Base-by-base conservation (phyloP, 2,329 filamentous ascomycete genomes). In the Paraconiothyrium brasiliense region DNA sequence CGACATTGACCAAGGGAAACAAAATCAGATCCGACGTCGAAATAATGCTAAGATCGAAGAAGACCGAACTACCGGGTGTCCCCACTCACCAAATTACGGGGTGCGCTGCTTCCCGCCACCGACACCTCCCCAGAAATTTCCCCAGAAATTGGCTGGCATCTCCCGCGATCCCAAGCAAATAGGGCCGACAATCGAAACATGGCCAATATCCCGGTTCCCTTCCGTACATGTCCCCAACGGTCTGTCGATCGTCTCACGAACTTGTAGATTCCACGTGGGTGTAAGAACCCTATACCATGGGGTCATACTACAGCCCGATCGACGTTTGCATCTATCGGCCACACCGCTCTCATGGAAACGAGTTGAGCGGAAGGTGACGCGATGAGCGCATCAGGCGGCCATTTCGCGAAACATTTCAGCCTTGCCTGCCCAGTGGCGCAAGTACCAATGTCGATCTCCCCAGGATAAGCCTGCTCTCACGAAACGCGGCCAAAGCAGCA, bases 381-480 rank as follows among this genome's bases (percentile, higher is more conserved):
- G 7, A 46, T 47, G 41, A 46, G 54, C 41, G 30, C 27, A 22
- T 56, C 20, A 56, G 54, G 41, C 54, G 54, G n/a, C 16, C 54
- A n/a, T 24, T 27, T 10, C 54, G 39, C 41, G 27, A 56, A 47
- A 35, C 30, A 37, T 20, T 41, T 47, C 54, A 56, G 50, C 50
- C 50, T 43, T 54, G 35, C 49, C 50, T 43, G 35, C 35, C 3
- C 6, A 35, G 43, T 47, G 43, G 43, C 43, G 54, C 41, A 47
- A 48, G 27, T 27, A 39, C n/a, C 32, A 10, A 32, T 24, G 54
- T 14, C 41, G 54, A 37, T 47, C n/a, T 16, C 41, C 54, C 11
- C 43, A 14, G 24, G 51, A 34, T 54, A 14, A 27, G 51, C 51
- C 35, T 44, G 37, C 51, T 13, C 22, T 34, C 41, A 3, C 43